These are phyloP conservation scores for Chrysophaeum taylorii DNA, from an alignment of 352 stramenopile genomes.

Conservation along the genomic window DNA sequence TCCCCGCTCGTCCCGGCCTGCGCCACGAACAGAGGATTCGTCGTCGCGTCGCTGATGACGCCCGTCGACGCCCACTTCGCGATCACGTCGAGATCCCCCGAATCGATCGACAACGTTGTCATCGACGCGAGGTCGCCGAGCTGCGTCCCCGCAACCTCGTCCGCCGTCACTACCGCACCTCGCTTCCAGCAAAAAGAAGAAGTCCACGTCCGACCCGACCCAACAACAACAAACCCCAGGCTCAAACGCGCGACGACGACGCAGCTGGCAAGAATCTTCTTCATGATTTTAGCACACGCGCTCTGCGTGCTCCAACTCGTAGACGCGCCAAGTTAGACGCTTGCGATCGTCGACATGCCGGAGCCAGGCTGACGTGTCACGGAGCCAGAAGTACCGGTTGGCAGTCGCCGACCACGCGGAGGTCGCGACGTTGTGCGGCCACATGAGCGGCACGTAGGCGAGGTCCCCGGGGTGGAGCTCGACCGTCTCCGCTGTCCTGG, in stretches of 20 bases:
- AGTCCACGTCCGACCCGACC: too few species aligned
- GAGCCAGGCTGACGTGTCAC: too few species aligned
- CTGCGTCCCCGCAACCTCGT: neutral
- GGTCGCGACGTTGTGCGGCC: constrained; percentile 11
- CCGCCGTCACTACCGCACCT: neutral
- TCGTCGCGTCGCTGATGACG: constrained; percentile 52
- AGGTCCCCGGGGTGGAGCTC: constrained; percentile 6
- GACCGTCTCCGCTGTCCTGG: neutral
- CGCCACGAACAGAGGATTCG: constrained; percentile 52
- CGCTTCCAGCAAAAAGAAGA: too few species aligned
- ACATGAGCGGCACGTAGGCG: constrained; percentile 20
- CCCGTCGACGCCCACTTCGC: constrained; percentile 39
- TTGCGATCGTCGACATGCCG: neutral
- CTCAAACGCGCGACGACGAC: too few species aligned
- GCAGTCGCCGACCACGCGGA: neutral
- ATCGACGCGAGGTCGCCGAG: constrained; percentile 42
- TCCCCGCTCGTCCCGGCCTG: constrained; percentile 46
- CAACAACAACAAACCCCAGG: too few species aligned
- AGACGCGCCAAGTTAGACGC: too few species aligned
- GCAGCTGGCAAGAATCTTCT: too few species aligned
- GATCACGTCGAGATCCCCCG: constrained; percentile 45
- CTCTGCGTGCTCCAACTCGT: too few species aligned
- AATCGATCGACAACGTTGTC: constrained; percentile 51
- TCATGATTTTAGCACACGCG: too few species aligned
- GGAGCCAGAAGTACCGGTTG: constrained; percentile 7